Evolutionary conservation across 2,329 filamentous ascomycete species (phyloP), one percentile per base, ranked within the genome.

Genomic region (Phaeosphaeriaceae sp.): DNA sequence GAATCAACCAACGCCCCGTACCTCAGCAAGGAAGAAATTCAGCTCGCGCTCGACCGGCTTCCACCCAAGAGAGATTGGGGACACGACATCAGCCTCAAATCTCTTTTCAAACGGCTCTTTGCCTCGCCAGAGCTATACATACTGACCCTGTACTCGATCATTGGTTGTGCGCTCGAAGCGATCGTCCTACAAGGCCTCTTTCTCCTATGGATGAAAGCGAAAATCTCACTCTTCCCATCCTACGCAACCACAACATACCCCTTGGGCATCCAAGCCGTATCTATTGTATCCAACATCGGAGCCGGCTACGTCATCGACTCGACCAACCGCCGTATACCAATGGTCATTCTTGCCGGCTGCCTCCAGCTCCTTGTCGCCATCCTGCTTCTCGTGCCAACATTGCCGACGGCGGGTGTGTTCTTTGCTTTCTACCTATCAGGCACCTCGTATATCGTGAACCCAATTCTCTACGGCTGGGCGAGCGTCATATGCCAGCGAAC

Each of bases 231-330:
- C 17, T 69, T 70, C 47, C 67, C 78, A 0, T 76, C 85, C 0
- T 50, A 78, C 0, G 82, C 87, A 61, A 78, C 83, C 11, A 88
- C 87, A 65, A 83, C 85, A 62, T 87, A 86, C 49, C 85, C 85
- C 0, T 83, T 85, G 0, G 85, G 84, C 1, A 82, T 88, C 0
- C 81, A 85, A 0, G 85, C 84, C 0, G 81, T 84, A 0, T 86
- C 85, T 2, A 87, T 88, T 36, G 72, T 83, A 0, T 85, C 84
- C 7, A 77, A 78, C 46, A 70, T 79, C 13, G 62, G 72, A 1
- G 76, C 76, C 22, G 77, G 75, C 19, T 69, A 75, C 50, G 66
- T 76, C 21, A 79, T 79, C 54, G 77, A 80, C 50, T 67, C 70
- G 21, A 79, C 78, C 0, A 71, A 74, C 21, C 63, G 65, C 2